Percentiles rank a stretch among this genome's conserved stretches.
phyloP scores from a whole-genome alignment of 371 early-diverging fungal species.

The Lichtheimia ramosa region DNA sequence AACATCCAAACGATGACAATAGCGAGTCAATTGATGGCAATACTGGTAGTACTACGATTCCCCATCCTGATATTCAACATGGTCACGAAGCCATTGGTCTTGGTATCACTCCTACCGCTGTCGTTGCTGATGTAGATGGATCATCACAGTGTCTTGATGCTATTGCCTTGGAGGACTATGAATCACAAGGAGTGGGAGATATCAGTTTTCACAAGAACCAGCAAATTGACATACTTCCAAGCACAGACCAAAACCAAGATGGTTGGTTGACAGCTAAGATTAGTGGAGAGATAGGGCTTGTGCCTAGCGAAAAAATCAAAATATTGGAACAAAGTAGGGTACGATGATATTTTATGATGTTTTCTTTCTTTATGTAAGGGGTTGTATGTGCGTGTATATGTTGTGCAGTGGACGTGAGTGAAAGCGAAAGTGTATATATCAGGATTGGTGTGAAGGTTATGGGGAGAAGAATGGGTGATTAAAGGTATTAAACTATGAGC shows the following conservation, averaged over 20 bases:
- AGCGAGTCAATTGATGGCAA: background rate
- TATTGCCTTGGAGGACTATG: background rate
- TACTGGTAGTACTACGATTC: no score
- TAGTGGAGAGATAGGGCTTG: background rate
- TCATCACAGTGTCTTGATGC: background rate
- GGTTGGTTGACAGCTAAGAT: background rate
- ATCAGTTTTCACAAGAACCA: background rate
- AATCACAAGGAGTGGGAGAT: background rate
- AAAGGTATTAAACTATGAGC: slow-evolving; percentile 9
- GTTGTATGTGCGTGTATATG: background rate
- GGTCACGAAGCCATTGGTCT: background rate
- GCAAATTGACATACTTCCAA: background rate
- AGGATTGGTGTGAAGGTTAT: background rate
- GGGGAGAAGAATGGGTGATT: background rate
- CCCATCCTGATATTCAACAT: background rate
- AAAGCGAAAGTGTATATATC: background rate
- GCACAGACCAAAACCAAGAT: background rate
- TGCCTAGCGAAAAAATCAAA: background rate
- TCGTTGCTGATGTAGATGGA: no score
- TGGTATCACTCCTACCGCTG: background rate
- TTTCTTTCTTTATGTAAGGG: background rate
- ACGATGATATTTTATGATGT: background rate
- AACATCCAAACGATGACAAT: background rate
- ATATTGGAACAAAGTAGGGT: background rate
- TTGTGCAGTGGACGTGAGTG: no score